Evolutionary conservation across 2,329 filamentous ascomycete genomes (phyloP).

Genomic region (Chaetomium globosum): DNA sequence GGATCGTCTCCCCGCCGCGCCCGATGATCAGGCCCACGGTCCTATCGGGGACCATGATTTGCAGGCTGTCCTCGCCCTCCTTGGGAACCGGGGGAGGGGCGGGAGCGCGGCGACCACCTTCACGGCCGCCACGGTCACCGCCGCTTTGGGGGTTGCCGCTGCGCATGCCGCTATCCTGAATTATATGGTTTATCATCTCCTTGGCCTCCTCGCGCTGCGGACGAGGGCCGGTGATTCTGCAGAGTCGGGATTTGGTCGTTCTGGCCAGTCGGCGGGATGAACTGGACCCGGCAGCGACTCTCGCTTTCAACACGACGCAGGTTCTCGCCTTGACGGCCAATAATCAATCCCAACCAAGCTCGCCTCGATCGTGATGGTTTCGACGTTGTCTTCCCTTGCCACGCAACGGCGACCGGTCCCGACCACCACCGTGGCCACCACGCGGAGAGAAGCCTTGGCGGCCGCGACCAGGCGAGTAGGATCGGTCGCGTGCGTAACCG

Average conservation of each 20-base stretch:
- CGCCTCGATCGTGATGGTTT: conserved; percentile 84
- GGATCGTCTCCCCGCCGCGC: conserved; percentile 89
- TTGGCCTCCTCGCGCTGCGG: conserved; percentile 76
- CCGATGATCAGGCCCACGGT: conserved; percentile 93
- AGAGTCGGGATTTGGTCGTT: conserved; percentile 75
- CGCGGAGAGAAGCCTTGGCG: conserved; percentile 61
- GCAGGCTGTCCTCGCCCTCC: conserved; percentile 81
- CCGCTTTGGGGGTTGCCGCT: conserved; percentile 46
- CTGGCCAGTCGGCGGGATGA: conserved; percentile 73
- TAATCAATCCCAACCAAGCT: conserved; percentile 86
- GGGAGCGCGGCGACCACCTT: conserved; percentile 36
- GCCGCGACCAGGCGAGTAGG: conserved; percentile 63
- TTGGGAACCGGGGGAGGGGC: conserved; percentile 55
- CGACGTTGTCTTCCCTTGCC: conserved; percentile 70
- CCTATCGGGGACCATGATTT: conserved; percentile 93
- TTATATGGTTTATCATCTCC: conserved; percentile 81
- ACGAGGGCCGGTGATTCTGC: conserved; percentile 78
- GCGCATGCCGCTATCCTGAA: conserved; percentile 77
- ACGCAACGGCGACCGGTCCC: conserved; percentile 72
- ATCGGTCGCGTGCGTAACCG: conserved; percentile 66
- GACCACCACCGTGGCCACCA: conserved; percentile 50
- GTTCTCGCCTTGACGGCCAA: conserved; percentile 88
- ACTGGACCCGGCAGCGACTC: conserved; percentile 82
- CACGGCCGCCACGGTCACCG: conserved; percentile 39
- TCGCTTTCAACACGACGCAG: conserved; percentile 81